Evolutionary conservation across 768 basidiomycete species (phyloP).

Genomic region (Tulasnella sp.): DNA sequence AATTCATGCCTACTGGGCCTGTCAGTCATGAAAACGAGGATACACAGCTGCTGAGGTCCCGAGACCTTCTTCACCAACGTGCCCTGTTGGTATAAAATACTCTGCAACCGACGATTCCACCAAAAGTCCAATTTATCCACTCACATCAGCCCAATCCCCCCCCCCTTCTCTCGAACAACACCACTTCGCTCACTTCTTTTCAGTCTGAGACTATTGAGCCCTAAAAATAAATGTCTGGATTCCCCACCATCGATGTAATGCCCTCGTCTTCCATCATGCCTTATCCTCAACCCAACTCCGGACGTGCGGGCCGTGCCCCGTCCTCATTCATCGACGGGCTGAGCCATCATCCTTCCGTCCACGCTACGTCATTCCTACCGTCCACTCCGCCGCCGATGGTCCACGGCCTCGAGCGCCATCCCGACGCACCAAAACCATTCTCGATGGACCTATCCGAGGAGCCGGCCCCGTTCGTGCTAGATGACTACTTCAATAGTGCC

Average conservation of each 20-base stretch:
- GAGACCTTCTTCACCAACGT: too few species aligned
- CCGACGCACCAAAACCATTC: constrained; percentile 4
- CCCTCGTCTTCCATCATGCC: constrained; percentile 11
- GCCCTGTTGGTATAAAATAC: too few species aligned
- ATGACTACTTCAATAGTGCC: neutral
- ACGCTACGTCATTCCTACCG: neutral
- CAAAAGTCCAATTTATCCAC: too few species aligned
- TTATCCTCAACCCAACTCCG: neutral
- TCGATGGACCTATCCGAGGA: neutral
- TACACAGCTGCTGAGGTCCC: too few species aligned
- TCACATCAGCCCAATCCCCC: too few species aligned
- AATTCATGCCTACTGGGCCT: too few species aligned
- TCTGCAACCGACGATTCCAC: too few species aligned
- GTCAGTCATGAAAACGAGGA: too few species aligned
- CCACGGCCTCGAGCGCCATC: constrained; percentile 10
- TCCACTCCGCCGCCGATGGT: constrained; percentile 2
- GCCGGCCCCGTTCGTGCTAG: neutral
- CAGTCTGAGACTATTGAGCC: too few species aligned
- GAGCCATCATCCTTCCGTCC: constrained; percentile 4
- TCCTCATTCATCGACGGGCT: constrained; percentile 14
- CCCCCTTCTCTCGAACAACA: too few species aligned
- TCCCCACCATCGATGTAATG: neutral
- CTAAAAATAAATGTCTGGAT: too few species aligned
- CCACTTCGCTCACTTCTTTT: too few species aligned
- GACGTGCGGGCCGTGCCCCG: neutral